Evolutionary conservation across 2,329 filamentous ascomycete genomes (phyloP), one percentile per base, ranked within the genome.

Genomic region (Alternaria rosae): DNA sequence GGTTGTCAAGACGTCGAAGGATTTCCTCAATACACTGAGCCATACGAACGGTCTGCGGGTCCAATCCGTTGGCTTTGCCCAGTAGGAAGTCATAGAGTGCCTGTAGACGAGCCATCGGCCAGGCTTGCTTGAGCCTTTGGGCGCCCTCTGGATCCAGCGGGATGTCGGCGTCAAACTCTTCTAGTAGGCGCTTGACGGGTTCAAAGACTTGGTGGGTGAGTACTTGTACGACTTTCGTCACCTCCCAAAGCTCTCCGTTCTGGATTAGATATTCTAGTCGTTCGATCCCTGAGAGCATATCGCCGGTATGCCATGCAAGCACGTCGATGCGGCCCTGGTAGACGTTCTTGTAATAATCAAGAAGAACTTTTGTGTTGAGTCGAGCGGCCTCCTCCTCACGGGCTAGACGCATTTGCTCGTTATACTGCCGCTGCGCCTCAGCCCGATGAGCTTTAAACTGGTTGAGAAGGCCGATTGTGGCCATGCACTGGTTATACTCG

Each of bases 141-240:
- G 62, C 56, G 13, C 52, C 62, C 10, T 51, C 41, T 10, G 58
- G 35, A 35, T 62, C 59, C 12, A 65, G 38, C 3, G 62, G 47
- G 5, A 65, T 59, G 10, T 65, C 53, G 5, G 45, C 20, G 11
- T 51, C 17, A 15, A 54, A 59, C 12, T 54, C 48, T 8, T 43
- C 13, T 11, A 65, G 50, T 21, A 65, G 12, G 9, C 17, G 28
- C 6, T 55, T 28, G 9, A 52, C 45, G 21, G 62, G 62, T 6
- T 35, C 35, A 8, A 65, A 41, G 20, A 59, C 42, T 23, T 59
- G 45, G 1, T 45, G 25, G 1, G 43, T 59, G 1, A 65, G 25
- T 0, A 38, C 28, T 25, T 28, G 42, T 6, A 59, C 35, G 12
- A 51, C 4, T 3, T 5, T 35, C 12, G 35, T 17, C 9, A 45